A percentile compares a stretch with the other conserved stretches of the same genome.
These are phyloP conservation scores for Kuraishia ogatae DNA, from an alignment of 805 yeast species.

Conservation along the genomic window DNA sequence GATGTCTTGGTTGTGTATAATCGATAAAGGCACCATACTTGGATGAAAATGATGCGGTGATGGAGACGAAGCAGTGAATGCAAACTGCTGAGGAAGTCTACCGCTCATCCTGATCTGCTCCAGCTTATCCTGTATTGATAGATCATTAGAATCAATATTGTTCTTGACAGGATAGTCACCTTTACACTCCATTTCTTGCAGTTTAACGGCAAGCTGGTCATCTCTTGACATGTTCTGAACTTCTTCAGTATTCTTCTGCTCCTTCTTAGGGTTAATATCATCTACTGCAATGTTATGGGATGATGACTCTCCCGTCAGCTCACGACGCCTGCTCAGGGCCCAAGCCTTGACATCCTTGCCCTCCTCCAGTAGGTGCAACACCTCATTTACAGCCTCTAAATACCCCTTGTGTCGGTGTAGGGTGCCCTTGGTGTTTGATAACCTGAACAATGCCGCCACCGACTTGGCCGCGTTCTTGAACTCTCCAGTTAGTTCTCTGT, in stretches of 20 bases:
- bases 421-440: constrained; percentile 44
- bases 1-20: neutral
- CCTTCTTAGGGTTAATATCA: neutral
- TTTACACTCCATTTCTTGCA: neutral
- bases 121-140: neutral
- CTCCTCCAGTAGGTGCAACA: constrained; percentile 25
- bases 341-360: neutral
- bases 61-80: constrained; percentile 4
- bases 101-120: neutral
- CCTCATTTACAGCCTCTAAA: constrained; percentile 50
- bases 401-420: constrained; percentile 49
- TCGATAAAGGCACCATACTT: constrained; percentile 7
- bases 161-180: neutral
- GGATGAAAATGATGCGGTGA: constrained; percentile 9
- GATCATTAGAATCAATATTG: neutral
- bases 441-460: constrained; percentile 57
- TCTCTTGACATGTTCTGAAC: neutral
- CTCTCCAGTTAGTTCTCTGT: constrained; percentile 47
- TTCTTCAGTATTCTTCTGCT: neutral
- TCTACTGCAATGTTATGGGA: neutral
- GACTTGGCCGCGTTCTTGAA: constrained; percentile 67
- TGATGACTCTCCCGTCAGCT: neutral
- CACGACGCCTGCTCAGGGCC: neutral
- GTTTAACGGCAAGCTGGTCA: neutral
- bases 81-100: neutral